These are phyloP conservation scores for Selenicereus undatus DNA, from an alignment of 148 eudicot genomes.

Conservation along the genomic window DNA sequence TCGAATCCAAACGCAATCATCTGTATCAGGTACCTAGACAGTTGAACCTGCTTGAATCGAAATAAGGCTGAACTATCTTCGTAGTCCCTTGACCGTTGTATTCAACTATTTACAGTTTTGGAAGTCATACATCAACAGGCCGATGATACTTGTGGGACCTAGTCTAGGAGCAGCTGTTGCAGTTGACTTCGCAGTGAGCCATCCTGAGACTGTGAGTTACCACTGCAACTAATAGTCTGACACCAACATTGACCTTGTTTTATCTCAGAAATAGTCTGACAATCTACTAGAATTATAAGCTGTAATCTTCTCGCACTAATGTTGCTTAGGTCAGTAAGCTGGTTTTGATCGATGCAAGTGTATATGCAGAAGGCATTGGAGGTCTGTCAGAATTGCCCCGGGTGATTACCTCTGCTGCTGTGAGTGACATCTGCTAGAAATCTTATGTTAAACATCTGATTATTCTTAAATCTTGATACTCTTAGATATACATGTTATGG, in stretches of 20 bases:
- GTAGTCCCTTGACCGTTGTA: slow-evolving; percentile 1
- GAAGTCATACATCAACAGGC: slow-evolving; percentile 74
- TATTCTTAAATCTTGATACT: too few relatives aligned
- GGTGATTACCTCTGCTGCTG: slow-evolving; percentile 65
- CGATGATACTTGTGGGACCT: slow-evolving; percentile 89
- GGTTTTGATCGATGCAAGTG: slow-evolving; percentile 87
- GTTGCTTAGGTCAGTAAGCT: slow-evolving; percentile 70
- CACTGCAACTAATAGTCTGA: neutral
- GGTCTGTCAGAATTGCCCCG: slow-evolving; percentile 56
- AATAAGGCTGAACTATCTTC: neutral
- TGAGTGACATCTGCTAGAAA: slow-evolving; percentile 24
- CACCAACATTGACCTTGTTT: neutral
- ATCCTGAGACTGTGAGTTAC: slow-evolving; percentile 79
- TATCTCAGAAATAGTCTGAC: neutral
- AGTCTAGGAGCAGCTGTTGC: slow-evolving; percentile 96
- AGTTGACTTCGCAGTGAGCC: slow-evolving; percentile 66
- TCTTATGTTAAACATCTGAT: neutral
- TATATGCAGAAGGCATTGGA: slow-evolving; percentile 79
- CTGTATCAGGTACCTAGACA: slow-evolving; percentile 62
- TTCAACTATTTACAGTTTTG: slow-evolving; percentile 47
- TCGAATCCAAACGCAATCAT: slow-evolving; percentile 78
- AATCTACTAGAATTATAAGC: neutral
- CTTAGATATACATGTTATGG: too few relatives aligned
- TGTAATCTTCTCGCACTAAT: slow-evolving; percentile 9
- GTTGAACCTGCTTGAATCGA: neutral